Percentiles rank a stretch among this genome's conserved stretches.
Conservation (phyloP, 805 yeast species). For the Sungouiella thailandica region DNA sequence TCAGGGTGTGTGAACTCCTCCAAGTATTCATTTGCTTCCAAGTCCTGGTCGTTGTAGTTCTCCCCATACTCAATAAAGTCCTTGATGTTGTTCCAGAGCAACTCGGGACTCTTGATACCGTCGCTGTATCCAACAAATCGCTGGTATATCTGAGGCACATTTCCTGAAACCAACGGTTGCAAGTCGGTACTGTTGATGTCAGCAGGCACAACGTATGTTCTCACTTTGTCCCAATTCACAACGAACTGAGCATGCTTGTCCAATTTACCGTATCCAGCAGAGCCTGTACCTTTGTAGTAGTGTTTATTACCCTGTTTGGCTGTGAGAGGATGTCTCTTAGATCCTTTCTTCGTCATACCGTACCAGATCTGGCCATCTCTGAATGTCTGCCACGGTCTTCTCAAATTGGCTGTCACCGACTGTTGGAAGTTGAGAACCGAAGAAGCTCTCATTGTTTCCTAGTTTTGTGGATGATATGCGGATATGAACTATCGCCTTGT, state of each 20-base stretch:
- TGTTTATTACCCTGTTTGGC: conserved; percentile 94
- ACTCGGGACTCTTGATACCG: conserved; percentile 69
- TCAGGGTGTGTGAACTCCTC: conserved; percentile 34
- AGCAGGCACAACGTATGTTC: conserved; percentile 84
- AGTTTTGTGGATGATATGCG: too few relatives aligned
- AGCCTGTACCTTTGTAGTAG: conserved; percentile 93
- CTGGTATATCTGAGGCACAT: conserved; percentile 66
- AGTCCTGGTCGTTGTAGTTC: conserved; percentile 36
- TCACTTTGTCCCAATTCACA: conserved; percentile 78
- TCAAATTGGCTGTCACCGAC: conserved; percentile 40
- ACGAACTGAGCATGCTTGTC: conserved; percentile 70
- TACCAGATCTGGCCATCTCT: conserved; percentile 81
- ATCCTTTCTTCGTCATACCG: conserved; percentile 73
- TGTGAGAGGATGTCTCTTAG: conserved; percentile 77
- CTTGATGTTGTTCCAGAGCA: conserved; percentile 65
- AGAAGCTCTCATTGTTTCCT: conserved; percentile 13
- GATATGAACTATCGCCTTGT: too few relatives aligned
- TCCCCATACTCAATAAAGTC: conserved; percentile 75
- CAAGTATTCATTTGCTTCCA: conserved; percentile 29
- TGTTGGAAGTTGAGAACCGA: conserved; percentile 18
- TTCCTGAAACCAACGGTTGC: conserved; percentile 74
- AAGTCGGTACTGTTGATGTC: conserved; percentile 36
- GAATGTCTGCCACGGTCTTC: conserved; percentile 86
- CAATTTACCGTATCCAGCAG: conserved; percentile 85
- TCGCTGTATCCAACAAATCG: conserved; percentile 62